phyloP scores from a whole-genome alignment of 2,329 filamentous ascomycete genomes.

The Aspergillus puulaauensis region DNA sequence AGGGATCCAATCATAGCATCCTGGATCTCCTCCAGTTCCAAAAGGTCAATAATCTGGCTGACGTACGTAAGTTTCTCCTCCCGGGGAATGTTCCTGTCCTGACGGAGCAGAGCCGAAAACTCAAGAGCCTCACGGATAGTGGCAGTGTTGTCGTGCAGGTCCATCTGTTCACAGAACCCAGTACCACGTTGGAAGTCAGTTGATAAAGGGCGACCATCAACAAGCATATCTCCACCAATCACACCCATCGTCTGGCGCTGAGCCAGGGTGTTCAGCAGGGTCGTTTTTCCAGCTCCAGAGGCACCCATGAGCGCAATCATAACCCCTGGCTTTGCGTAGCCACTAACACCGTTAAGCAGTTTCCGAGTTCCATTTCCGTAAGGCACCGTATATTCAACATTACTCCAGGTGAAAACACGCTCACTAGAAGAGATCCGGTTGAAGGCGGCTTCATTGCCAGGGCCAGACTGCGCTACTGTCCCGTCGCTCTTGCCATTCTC shows the following conservation, averaged over 20 bases:
- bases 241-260: slow-evolving; percentile 69
- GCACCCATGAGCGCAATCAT: slow-evolving; percentile 82
- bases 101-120: slow-evolving; percentile 66
- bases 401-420: slow-evolving; percentile 68
- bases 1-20: slow-evolving; percentile 66
- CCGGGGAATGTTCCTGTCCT: slow-evolving; percentile 54
- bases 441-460: slow-evolving; percentile 35
- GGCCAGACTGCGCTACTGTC: slow-evolving; percentile 23
- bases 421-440: slow-evolving; percentile 55
- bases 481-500: slow-evolving; percentile 51
- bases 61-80: slow-evolving; percentile 67
- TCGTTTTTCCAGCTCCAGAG: slow-evolving; percentile 80
- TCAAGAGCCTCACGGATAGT: slow-evolving; percentile 68
- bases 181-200: slow-evolving; percentile 67
- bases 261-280: slow-evolving; percentile 73
- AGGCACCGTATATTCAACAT: slow-evolving; percentile 72
- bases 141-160: slow-evolving; percentile 65
- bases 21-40: slow-evolving; percentile 65
- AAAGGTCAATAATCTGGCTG: slow-evolving; percentile 63
- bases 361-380: slow-evolving; percentile 55
- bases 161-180: slow-evolving; percentile 71
- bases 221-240: slow-evolving; percentile 68
- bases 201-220: slow-evolving; percentile 63
- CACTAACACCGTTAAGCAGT: slow-evolving; percentile 68
- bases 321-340: slow-evolving; percentile 75